Conservation (phyloP, 2,329 filamentous ascomycete genomes). For the Neonectria punicea region DNA sequence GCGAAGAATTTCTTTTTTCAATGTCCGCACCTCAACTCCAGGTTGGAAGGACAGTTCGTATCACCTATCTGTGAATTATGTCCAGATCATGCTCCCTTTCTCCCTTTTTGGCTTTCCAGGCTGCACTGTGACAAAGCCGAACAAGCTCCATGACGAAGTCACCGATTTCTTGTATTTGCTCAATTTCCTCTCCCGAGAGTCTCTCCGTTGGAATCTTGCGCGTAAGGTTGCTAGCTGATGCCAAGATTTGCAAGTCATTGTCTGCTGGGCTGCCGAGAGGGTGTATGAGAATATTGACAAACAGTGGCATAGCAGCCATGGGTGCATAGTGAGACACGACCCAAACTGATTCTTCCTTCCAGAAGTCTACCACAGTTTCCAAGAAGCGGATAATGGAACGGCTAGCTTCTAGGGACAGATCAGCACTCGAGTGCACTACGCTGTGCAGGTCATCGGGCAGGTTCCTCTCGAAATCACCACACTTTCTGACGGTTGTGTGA, state of each 20-base stretch:
- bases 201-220: slow-evolving; percentile 28
- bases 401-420: slow-evolving; percentile 33
- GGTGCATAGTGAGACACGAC: slow-evolving; percentile 34
- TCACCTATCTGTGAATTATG: slow-evolving; percentile 24
- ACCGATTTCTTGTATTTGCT: slow-evolving; percentile 33
- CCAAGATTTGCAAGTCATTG: slow-evolving; percentile 29
- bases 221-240: slow-evolving; percentile 33
- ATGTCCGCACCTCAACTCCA: background rate
- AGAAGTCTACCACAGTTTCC: slow-evolving; percentile 28
- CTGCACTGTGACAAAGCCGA: slow-evolving; percentile 32
- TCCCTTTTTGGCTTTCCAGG: slow-evolving; percentile 31
- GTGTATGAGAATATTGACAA: slow-evolving; percentile 35
- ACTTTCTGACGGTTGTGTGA: slow-evolving; percentile 31
- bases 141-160: slow-evolving; percentile 37
- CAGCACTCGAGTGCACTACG: slow-evolving; percentile 29
- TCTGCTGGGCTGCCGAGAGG: slow-evolving; percentile 30
- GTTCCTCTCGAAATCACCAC: slow-evolving; percentile 30
- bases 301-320: slow-evolving; percentile 33
- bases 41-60: background rate
- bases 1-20: background rate
- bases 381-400: slow-evolving; percentile 32
- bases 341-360: slow-evolving; percentile 32
- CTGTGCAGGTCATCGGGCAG: slow-evolving; percentile 33
- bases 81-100: slow-evolving; percentile 35
- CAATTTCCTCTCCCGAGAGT: slow-evolving; percentile 33